Base-by-base conservation (phyloP, 176 grass and related monocot species). In the Chloris gayana region DNA sequence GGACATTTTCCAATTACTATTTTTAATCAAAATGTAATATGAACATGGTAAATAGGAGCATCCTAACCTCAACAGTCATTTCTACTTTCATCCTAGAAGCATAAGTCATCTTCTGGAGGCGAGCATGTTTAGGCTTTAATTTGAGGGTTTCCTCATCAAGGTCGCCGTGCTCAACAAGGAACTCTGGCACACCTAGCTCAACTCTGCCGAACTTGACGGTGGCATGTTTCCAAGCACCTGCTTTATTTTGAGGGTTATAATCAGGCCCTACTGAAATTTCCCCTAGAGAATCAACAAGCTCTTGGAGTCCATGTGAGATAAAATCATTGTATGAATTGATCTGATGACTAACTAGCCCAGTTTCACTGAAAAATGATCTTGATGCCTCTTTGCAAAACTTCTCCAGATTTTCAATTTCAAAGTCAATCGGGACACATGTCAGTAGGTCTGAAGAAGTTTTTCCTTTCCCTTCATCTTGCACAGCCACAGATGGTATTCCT, bases 41-140 rank as follows among this genome's bases (percentile, higher is more conserved):
- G n/a, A 30, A 37, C 31, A 66, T 31, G 38, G 38, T 60, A 37
- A 63, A 11, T 67, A 41, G 41, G 45, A 50, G 54, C 33, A 82
- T 74, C 18, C 63, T 79, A 21, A 92, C 95, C 95, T 92, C 81
- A 92, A 92, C 80, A 70, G 75, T 90, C 66, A 87, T 76, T 83
- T 92, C 59, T 15, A 91, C 81, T 77, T 78, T 75, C 44, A 98
- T 81, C 25, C 77, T 71, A 5, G 92, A 88, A 58, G 92, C 88
- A 82, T 94, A 98, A 15, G 95, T 92, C 95, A 94, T 94, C 34
- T 79, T 94, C 70, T 98, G 95, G 14, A 98, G 85, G 21, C 90
- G 89, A 27, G 95, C 95, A 89, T 98, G 89, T 51, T 69, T 89
- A 7, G 92, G 92, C 53, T 85, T 87, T 31, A 98, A 66, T 72